These are phyloP conservation scores for Boletus tylopilopsis DNA, from an alignment of 768 basidiomycete genomes.

Conservation along the genomic window DNA sequence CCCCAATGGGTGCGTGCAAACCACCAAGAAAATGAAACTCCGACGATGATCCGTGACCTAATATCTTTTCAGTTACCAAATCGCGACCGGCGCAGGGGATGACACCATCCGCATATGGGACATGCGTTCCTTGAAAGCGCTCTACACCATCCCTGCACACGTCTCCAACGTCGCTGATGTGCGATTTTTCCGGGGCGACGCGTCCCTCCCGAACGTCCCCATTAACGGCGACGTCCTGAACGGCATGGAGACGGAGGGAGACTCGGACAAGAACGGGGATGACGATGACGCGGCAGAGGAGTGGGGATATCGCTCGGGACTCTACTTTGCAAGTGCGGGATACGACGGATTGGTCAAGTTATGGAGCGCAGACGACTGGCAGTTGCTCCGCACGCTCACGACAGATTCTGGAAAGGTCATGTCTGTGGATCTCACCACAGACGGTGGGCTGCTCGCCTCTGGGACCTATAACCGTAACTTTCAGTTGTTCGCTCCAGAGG, in stretches of 20 bases:
- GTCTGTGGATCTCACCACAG: constrained; percentile 88
- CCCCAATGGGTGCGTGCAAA: constrained; percentile 78
- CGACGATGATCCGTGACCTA: constrained; percentile 10
- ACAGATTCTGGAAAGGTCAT: constrained; percentile 99
- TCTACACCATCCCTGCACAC: constrained; percentile 96
- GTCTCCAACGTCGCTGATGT: constrained; percentile 93
- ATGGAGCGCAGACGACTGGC: constrained; percentile 99
- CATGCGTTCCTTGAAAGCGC: constrained; percentile 85
- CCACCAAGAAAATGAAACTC: background rate
- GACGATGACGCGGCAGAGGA: constrained; percentile 44
- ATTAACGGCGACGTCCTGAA: constrained; percentile 45
- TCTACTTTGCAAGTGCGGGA: constrained; percentile 90
- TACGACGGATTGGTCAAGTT: constrained; percentile 95
- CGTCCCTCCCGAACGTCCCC: constrained; percentile 40
- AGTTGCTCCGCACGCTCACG: constrained; percentile 78
- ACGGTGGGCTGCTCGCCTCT: constrained; percentile 80
- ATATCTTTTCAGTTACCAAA: constrained; percentile 69
- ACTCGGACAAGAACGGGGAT: constrained; percentile 28
- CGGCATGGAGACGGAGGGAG: constrained; percentile 38
- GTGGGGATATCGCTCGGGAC: constrained; percentile 78
- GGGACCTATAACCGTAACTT: constrained; percentile 94
- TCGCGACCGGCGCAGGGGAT: constrained; percentile 95
- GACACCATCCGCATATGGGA: constrained; percentile 99
- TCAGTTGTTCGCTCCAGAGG: constrained; percentile 87
- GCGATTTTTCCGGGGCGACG: constrained; percentile 82